phyloP scores from a whole-genome alignment of 192 early-diverging fungal species.

The Entomortierella beljakovae region DNA sequence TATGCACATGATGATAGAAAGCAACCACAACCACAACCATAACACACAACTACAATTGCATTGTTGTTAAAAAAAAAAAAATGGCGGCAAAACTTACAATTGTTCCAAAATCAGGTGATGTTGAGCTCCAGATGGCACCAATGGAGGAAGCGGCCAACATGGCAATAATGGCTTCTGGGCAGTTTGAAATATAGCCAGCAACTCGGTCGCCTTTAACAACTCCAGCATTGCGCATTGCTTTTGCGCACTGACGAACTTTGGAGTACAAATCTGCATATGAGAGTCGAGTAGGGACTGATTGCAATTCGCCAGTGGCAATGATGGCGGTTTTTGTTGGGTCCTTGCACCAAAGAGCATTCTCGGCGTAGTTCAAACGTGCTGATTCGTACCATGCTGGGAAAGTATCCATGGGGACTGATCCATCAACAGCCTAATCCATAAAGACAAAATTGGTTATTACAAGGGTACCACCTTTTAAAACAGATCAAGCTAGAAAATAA shows the following conservation, averaged over 20 bases:
- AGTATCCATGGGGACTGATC: slow-evolving; percentile 77
- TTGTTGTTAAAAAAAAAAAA: not conserved
- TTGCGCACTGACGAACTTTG: slow-evolving; percentile 75
- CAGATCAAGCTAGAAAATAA: not conserved
- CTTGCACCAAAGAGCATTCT: slow-evolving; percentile 80
- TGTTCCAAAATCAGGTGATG: slow-evolving; percentile 95
- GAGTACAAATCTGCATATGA: slow-evolving; percentile 81
- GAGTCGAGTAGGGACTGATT: slow-evolving; percentile 35
- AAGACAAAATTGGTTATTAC: not conserved
- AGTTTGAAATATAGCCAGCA: slow-evolving; percentile 91
- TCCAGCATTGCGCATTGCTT: slow-evolving; percentile 78
- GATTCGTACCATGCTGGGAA: slow-evolving; percentile 95
- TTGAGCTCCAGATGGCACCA: slow-evolving; percentile 95
- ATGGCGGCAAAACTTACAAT: slow-evolving; percentile 62
- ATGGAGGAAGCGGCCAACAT: slow-evolving; percentile 84
- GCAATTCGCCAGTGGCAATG: slow-evolving; percentile 62
- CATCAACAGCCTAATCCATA: slow-evolving; percentile 71
- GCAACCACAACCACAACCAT: too few relatives aligned
- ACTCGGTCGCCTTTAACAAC: slow-evolving; percentile 86
- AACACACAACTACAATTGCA: too few relatives aligned
- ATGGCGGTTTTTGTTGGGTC: slow-evolving; percentile 62
- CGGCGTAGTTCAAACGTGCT: slow-evolving; percentile 89
- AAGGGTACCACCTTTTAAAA: not conserved
- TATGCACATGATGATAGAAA: too few relatives aligned
- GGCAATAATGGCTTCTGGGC: slow-evolving; percentile 81